Base-by-base conservation (phyloP, 352 stramenopile species). In the Globisporangium nunn region DNA sequence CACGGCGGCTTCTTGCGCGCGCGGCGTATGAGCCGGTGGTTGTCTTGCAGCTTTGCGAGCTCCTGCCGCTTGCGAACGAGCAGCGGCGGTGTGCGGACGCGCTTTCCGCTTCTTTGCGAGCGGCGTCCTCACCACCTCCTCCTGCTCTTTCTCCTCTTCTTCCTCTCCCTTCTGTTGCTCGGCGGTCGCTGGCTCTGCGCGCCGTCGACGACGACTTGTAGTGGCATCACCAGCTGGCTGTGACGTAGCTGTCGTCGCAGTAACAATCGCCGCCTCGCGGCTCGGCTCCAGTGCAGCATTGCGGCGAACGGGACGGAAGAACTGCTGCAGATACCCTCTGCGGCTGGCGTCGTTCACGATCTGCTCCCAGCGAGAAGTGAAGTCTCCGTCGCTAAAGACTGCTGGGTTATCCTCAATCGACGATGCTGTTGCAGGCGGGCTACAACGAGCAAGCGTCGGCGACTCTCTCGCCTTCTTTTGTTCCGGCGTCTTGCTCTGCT, bases 51-150 rank as follows among this genome's bases (percentile, higher is more conserved):
- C n/a, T 29, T 2, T 8, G 8, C 28, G 44, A 10, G n/a, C n/a
- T 40, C 40, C 31, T 8, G 23, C 14, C 28, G 35, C n/a, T 2
- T 35, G 29, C 35, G 11, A 14, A 29, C 30, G n/a, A 3, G 14
- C 15, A 10, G 28, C 4, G 11, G n/a, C 44, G 3, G 44, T 6
- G 44, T 30, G 44, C 37, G 15, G 33, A 3, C 28, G 56, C 35
- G 31, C 39, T 50, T 59, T 59, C 28, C 39, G 43, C 30, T 59
- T 59, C 44, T 63, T 61, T 43, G n/a, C 23, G n/a, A 18, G 23
- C 15, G 8, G 18, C 29, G 29, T 14, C 2, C 23, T 45, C 30
- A 29, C 14, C 15, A 18, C 39, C 29, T 61, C 39, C 29, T 49
- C 28, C 43, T 37, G 47, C 28, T 40, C 12, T 33, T 56, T 48